phyloP scores from a whole-genome alignment of 2,329 filamentous ascomycete genomes.

The Aspergillus sp. region DNA sequence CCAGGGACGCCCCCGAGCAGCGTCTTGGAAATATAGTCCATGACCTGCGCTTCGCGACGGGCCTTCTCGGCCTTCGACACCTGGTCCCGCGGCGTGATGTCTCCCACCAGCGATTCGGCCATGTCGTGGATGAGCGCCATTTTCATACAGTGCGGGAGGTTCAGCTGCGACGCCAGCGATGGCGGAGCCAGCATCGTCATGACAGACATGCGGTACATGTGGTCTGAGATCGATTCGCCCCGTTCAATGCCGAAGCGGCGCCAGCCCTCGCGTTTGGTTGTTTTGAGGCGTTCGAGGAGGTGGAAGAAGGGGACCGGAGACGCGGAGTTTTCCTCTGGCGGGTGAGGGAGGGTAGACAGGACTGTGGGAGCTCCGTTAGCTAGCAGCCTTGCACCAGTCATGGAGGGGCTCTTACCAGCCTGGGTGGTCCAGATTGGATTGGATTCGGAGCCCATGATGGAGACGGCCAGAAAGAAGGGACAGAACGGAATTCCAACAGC shows the following conservation, averaged over 20 bases:
- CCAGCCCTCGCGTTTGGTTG: constrained; percentile 94
- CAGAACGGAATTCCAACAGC: constrained; percentile 1
- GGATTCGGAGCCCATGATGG: constrained; percentile 22
- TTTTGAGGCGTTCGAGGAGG: constrained; percentile 86
- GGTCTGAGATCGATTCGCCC: constrained; percentile 89
- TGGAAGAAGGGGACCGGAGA: constrained; percentile 92
- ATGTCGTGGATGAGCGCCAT: constrained; percentile 98
- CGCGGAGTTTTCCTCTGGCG: constrained; percentile 50
- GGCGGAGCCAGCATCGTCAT: constrained; percentile 87
- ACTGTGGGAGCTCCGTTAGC: constrained; percentile 36
- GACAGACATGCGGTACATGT: constrained; percentile 99
- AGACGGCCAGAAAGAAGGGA: constrained; percentile 2
- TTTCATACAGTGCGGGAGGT: constrained; percentile 75
- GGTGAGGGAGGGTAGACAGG: constrained; percentile 54
- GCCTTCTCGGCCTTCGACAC: constrained; percentile 81
- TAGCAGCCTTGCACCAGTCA: not conserved
- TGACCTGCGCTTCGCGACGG: constrained; percentile 74
- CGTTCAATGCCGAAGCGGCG: constrained; percentile 65
- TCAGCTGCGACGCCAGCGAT: constrained; percentile 58
- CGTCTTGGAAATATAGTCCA: constrained; percentile 74
- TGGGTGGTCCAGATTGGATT: constrained; percentile 25
- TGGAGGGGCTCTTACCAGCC: constrained; percentile 18
- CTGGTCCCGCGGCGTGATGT: constrained; percentile 83
- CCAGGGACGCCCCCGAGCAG: constrained; percentile 67
- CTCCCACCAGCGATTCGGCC: constrained; percentile 88